A percentile compares a stretch with the other conserved stretches of the same genome.
Evolutionary conservation across 257 asterid genomes (phyloP).

Genomic region (Plantago elongata): DNA sequence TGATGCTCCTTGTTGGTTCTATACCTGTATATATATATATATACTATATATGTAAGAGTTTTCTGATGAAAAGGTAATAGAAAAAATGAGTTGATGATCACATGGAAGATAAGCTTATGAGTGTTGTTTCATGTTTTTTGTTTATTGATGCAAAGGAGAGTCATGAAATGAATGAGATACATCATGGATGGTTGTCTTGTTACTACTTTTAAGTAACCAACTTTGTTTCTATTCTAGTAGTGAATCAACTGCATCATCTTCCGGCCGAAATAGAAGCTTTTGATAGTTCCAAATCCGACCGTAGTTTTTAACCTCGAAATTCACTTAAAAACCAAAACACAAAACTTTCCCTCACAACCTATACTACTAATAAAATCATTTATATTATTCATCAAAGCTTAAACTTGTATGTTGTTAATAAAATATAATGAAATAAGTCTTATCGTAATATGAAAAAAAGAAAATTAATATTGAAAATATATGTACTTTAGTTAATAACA

Average conservation of each 20-base stretch:
- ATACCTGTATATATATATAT: background rate
- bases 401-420: too few relatives aligned
- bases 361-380: too few relatives aligned
- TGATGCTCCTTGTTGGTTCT: too few relatives aligned
- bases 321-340: too few relatives aligned
- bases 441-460: too few relatives aligned
- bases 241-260: background rate
- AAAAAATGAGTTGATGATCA: background rate
- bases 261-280: background rate
- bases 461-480: too few relatives aligned
- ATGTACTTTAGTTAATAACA: too few relatives aligned
- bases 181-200: conserved; percentile 5
- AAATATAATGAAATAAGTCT: too few relatives aligned
- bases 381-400: too few relatives aligned
- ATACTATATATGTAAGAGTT: background rate
- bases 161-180: conserved; percentile 6
- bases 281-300: too few relatives aligned
- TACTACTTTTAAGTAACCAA: background rate
- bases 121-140: conserved; percentile 5
- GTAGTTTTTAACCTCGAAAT: too few relatives aligned
- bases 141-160: conserved; percentile 1
- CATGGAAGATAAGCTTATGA: background rate
- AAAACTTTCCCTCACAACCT: too few relatives aligned
- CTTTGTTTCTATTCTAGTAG: background rate
- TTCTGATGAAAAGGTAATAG: background rate